These are phyloP conservation scores for Fusarium sp. DNA, from an alignment of 2,329 filamentous ascomycete genomes.

Conservation along the genomic window DNA sequence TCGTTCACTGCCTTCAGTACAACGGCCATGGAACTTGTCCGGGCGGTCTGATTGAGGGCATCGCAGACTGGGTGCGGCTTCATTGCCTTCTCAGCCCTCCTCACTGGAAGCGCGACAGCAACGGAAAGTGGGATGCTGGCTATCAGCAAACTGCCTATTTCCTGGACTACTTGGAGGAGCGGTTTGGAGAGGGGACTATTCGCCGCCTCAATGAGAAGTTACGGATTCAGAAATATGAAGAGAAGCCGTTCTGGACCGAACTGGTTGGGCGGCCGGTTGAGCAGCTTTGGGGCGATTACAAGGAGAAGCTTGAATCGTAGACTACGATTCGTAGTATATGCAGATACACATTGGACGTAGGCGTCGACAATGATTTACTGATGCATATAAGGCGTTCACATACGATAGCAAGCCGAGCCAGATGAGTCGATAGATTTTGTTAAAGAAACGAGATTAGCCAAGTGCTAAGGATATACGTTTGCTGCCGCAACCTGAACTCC, in stretches of 20 bases:
- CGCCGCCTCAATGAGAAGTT: constrained; percentile 74
- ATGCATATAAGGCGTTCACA: constrained; percentile 3
- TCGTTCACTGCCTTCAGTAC: constrained; percentile 95
- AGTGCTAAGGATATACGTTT: constrained; percentile 37
- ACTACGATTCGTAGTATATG: constrained; percentile 4
- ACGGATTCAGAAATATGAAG: constrained; percentile 69
- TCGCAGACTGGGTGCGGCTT: constrained; percentile 92
- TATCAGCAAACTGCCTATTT: constrained; percentile 95
- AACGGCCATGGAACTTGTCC: constrained; percentile 70
- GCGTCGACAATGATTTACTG: background rate
- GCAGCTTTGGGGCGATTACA: constrained; percentile 80
- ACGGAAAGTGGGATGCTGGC: constrained; percentile 81
- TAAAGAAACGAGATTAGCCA: constrained; percentile 22
- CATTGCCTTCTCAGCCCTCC: constrained; percentile 77
- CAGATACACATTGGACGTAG: background rate
- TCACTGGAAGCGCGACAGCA: constrained; percentile 76
- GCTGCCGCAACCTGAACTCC: constrained; percentile 30
- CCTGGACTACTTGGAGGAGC: constrained; percentile 81
- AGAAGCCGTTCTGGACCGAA: constrained; percentile 72
- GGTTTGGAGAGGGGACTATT: constrained; percentile 68
- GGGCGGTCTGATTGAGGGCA: constrained; percentile 85
- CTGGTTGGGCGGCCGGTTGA: constrained; percentile 73
- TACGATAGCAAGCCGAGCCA: background rate
- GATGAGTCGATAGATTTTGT: constrained; percentile 5
- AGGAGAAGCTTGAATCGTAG: constrained; percentile 41